Conservation (phyloP, 2,329 filamentous ascomycete genomes). For the Hypomyces perniciosus region DNA sequence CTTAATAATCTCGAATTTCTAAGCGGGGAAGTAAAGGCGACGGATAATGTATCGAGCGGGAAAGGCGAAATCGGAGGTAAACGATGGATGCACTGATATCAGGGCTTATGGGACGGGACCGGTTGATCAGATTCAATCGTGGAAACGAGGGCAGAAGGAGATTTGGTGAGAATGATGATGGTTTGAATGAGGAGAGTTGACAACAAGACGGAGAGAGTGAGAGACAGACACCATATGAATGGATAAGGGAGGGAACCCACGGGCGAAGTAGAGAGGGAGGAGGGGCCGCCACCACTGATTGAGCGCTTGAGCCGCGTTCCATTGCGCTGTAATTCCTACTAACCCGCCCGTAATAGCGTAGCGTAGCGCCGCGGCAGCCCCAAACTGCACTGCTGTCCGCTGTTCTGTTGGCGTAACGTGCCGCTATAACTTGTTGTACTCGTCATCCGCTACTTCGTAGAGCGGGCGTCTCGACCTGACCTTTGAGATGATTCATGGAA, state of each 20-base stretch:
- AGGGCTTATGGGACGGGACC: neutral
- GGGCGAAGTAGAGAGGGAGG: neutral
- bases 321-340: neutral
- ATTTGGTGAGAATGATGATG: neutral
- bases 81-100: neutral
- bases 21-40: too few species aligned
- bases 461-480: too few species aligned
- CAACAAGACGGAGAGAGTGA: neutral
- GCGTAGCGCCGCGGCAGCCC: neutral
- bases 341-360: neutral
- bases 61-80: neutral
- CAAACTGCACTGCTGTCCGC: neutral
- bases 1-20: too few species aligned
- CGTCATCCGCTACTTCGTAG: too few species aligned
- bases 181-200: neutral
- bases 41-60: neutral
- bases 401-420: neutral
- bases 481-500: too few species aligned
- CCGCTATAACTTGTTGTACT: neutral
- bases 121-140: neutral
- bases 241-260: neutral
- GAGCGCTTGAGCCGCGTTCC: slow-evolving; percentile 1
- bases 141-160: neutral
- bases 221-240: neutral
- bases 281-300: neutral